These are phyloP conservation scores for Plantago ovata DNA, from an alignment of 257 asterid species.

Conservation along the genomic window DNA sequence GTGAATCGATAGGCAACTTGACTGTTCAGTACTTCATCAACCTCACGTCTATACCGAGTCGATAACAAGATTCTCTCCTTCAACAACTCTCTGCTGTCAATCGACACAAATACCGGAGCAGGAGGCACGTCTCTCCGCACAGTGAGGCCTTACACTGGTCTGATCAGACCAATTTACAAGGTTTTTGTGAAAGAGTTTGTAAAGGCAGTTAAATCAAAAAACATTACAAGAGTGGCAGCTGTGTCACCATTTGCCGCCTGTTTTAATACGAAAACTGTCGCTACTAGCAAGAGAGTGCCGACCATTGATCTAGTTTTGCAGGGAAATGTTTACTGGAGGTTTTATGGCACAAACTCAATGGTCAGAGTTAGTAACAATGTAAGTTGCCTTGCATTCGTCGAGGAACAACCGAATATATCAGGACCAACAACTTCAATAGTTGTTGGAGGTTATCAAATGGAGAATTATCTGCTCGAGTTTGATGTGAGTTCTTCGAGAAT, in stretches of 20 bases:
- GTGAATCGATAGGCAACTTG: slow-evolving; percentile 35
- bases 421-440: slow-evolving; percentile 37
- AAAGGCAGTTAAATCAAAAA: slow-evolving; percentile 25
- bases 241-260: slow-evolving; percentile 51
- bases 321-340: slow-evolving; percentile 34
- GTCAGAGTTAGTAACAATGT: slow-evolving; percentile 27
- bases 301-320: slow-evolving; percentile 34
- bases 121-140: slow-evolving; percentile 50
- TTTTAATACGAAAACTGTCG: slow-evolving; percentile 32
- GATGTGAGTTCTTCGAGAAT: slow-evolving; percentile 32
- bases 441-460: slow-evolving; percentile 52
- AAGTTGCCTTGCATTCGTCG: slow-evolving; percentile 47
- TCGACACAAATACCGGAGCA: slow-evolving; percentile 29
- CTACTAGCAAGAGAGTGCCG: slow-evolving; percentile 29
- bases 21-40: slow-evolving; percentile 35
- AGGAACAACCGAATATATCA: slow-evolving; percentile 19
- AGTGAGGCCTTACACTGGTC: slow-evolving; percentile 40
- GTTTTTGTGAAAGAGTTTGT: slow-evolving; percentile 35
- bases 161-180: slow-evolving; percentile 33
- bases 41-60: slow-evolving; percentile 34
- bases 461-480: slow-evolving; percentile 46
- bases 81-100: slow-evolving; percentile 39
- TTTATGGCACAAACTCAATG: slow-evolving; percentile 44
- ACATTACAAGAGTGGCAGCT: slow-evolving; percentile 33
- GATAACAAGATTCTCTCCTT: slow-evolving; percentile 21